A percentile compares a stretch with the other conserved stretches of the same genome.
Evolutionary conservation across 306 rosid genomes (phyloP).

Genomic region (Quercus bicolor): DNA sequence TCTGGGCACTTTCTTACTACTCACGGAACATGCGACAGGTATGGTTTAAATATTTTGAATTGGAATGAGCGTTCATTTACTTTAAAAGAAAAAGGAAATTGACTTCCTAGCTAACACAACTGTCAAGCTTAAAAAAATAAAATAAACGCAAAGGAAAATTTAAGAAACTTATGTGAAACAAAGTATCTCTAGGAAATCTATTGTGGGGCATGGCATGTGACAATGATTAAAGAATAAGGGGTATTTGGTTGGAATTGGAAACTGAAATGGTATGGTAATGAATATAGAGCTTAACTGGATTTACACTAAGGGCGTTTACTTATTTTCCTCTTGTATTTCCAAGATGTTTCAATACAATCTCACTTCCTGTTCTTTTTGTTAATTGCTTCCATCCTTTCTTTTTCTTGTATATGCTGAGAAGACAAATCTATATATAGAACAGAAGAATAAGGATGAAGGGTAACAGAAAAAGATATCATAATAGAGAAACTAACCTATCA

Average conservation of each 20-base stretch:
- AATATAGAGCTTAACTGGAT: neutral
- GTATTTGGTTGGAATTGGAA: neutral
- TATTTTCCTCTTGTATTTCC: neutral
- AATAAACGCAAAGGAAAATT: neutral
- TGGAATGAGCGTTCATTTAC: neutral
- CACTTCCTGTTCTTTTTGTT: neutral
- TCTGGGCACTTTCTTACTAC: conserved; percentile 53
- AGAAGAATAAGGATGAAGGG: neutral
- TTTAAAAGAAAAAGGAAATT: neutral
- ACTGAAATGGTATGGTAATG: neutral
- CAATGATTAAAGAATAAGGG: neutral
- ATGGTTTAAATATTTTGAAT: conserved; percentile 1
- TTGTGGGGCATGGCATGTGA: too few relatives aligned
- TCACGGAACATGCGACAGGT: conserved; percentile 62
- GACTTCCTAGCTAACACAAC: neutral
- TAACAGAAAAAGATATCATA: neutral
- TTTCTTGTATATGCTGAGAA: neutral
- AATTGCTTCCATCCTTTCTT: neutral
- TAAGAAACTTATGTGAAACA: neutral
- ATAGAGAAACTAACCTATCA: neutral
- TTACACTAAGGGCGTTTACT: neutral
- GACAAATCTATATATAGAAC: neutral
- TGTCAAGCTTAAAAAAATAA: neutral
- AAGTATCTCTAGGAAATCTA: neutral
- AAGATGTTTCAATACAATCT: neutral